Conservation (phyloP, 1,284 basidiomycete genomes). For the Ustilago nuda region DNA sequence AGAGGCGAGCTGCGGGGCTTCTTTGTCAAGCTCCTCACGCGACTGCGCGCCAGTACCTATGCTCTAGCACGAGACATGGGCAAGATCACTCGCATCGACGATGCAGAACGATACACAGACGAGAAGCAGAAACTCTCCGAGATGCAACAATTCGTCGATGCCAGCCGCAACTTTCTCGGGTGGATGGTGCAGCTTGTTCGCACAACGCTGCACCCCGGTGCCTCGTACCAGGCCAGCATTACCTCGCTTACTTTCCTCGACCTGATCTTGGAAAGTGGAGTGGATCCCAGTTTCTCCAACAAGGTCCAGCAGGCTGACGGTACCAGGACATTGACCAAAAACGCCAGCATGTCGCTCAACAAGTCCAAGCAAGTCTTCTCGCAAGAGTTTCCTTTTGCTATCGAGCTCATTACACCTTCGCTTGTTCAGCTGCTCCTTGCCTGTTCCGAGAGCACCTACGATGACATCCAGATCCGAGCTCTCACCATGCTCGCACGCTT, state of each 20-base stretch:
- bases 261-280: conserved; percentile 53
- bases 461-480: conserved; percentile 56
- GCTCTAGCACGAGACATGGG: conserved; percentile 40
- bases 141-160: conserved; percentile 23
- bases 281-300: conserved; percentile 41
- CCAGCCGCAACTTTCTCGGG: conserved; percentile 40
- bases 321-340: conserved; percentile 35
- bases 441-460: conserved; percentile 59
- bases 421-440: conserved; percentile 54
- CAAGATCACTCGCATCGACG: conserved; percentile 43
- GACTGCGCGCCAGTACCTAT: conserved; percentile 57
- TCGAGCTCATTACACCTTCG: conserved; percentile 36
- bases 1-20: conserved; percentile 56
- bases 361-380: conserved; percentile 56
- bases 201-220: conserved; percentile 57
- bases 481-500: conserved; percentile 54
- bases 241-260: conserved; percentile 58
- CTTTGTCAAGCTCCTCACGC: conserved; percentile 60
- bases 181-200: conserved; percentile 40
- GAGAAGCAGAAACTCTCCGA: conserved; percentile 38
- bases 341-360: conserved; percentile 51
- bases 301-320: conserved; percentile 12
- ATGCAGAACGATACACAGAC: conserved; percentile 34
- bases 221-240: conserved; percentile 60
- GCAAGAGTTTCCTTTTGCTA: conserved; percentile 42